Evolutionary conservation across 2,329 filamentous ascomycete species (phyloP).

Genomic region (Xylariomycetidae sp.): DNA sequence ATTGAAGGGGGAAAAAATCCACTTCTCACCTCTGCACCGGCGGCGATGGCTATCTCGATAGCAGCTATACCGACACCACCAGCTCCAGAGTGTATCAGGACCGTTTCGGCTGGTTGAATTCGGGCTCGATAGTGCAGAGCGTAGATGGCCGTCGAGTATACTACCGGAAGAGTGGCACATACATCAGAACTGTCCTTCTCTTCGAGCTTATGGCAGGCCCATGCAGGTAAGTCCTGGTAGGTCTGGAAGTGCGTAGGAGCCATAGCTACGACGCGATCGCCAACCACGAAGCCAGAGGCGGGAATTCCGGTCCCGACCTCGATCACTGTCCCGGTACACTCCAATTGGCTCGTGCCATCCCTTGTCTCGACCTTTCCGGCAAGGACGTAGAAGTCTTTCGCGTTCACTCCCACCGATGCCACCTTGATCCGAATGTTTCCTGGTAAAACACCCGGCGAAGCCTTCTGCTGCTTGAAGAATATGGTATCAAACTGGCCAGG

Average conservation of each 20-base stretch:
- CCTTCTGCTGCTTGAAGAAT: slow-evolving; percentile 5
- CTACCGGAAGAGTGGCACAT: slow-evolving; percentile 2
- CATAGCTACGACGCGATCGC: slow-evolving; percentile 6
- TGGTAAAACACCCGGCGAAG: not conserved
- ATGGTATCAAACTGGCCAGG: slow-evolving; percentile 9
- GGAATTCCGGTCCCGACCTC: not conserved
- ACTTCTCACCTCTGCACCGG: not conserved
- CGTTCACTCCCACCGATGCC: slow-evolving; percentile 6
- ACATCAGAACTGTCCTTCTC: slow-evolving; percentile 1
- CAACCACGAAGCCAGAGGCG: not conserved
- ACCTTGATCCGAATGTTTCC: slow-evolving; percentile 7
- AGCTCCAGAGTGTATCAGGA: slow-evolving; percentile 1
- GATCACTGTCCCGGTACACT: slow-evolving; percentile 1
- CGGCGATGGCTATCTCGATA: not conserved
- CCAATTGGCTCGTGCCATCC: slow-evolving; percentile 6
- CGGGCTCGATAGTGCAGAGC: slow-evolving; percentile 1
- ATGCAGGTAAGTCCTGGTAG: slow-evolving; percentile 1
- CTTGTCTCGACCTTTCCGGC: slow-evolving; percentile 8
- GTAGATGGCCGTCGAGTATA: slow-evolving; percentile 9
- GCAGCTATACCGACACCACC: slow-evolving; percentile 1
- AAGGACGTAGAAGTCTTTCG: slow-evolving; percentile 12
- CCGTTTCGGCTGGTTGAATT: not conserved
- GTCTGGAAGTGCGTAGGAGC: slow-evolving; percentile 5
- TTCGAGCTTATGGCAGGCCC: slow-evolving; percentile 5
- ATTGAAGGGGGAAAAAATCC: too few species aligned